Evolutionary conservation across 208 protist species (phyloP).

Genomic region (Trypanosoma grayi): DNA sequence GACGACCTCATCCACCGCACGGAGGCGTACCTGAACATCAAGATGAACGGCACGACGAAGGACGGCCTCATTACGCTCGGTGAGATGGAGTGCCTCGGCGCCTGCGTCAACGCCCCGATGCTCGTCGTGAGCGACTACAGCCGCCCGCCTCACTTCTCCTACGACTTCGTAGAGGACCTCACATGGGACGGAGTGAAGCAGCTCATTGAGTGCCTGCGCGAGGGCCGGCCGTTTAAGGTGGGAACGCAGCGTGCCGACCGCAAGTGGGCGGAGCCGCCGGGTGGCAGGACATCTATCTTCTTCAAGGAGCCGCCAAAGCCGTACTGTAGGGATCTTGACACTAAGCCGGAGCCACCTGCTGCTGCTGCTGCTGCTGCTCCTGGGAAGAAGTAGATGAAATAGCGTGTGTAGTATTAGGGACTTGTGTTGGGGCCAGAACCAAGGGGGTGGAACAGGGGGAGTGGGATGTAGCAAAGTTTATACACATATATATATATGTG

Average conservation of each 20-base stretch:
- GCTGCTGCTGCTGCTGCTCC: constrained; percentile 41
- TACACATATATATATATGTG: neutral
- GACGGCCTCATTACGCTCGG: constrained; percentile 90
- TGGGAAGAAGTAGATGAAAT: constrained; percentile 59
- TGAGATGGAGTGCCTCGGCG: constrained; percentile 95
- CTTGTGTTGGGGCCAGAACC: neutral
- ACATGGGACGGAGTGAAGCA: constrained; percentile 85
- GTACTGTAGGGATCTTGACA: constrained; percentile 86
- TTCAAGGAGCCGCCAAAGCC: constrained; percentile 81
- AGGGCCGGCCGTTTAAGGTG: constrained; percentile 73
- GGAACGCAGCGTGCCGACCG: constrained; percentile 75
- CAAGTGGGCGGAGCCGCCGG: constrained; percentile 63
- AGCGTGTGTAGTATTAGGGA: neutral
- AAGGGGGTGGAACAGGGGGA: neutral
- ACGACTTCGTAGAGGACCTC: constrained; percentile 89
- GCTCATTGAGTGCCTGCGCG: constrained; percentile 74
- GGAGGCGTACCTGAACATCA: constrained; percentile 78
- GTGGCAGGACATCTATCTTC: constrained; percentile 82
- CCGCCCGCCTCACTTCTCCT: constrained; percentile 83
- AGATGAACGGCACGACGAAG: constrained; percentile 82
- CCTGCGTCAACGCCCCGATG: constrained; percentile 94
- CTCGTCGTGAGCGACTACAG: constrained; percentile 92
- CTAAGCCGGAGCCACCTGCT: constrained; percentile 22
- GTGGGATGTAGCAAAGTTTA: neutral
- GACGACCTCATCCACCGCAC: constrained; percentile 86